A percentile compares a stretch with the other conserved stretches of the same genome.
Conservation (phyloP, 2,329 filamentous ascomycete genomes). For the Phaeosphaeria sp. region DNA sequence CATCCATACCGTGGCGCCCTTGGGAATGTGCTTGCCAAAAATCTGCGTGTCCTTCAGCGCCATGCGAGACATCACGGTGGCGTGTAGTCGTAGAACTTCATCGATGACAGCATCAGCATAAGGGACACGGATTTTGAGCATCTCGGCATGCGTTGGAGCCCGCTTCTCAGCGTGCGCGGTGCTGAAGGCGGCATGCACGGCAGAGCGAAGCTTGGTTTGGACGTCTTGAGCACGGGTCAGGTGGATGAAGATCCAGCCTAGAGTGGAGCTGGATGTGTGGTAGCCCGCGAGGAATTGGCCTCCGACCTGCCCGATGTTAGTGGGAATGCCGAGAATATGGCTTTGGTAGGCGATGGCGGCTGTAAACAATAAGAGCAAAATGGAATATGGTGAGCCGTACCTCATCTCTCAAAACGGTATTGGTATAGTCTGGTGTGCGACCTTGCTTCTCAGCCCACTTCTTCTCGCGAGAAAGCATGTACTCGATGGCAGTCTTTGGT, state of each 20-base stretch:
- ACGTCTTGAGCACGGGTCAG: conserved; percentile 3
- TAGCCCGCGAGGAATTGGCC: conserved; percentile 8
- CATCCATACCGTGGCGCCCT: conserved; percentile 46
- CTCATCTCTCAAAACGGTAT: conserved; percentile 11
- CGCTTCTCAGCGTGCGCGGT: conserved; percentile 6
- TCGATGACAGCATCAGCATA: conserved; percentile 54
- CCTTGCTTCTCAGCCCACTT: conserved; percentile 9
- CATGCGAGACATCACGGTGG: conserved; percentile 38
- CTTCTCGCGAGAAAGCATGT: conserved; percentile 12
- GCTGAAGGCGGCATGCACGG: neutral
- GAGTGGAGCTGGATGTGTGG: conserved; percentile 8
- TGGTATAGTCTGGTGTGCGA: conserved; percentile 7
- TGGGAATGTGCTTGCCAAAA: conserved; percentile 50
- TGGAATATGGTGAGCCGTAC: conserved; percentile 3
- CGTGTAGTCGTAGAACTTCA: conserved; percentile 46
- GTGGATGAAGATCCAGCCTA: conserved; percentile 11
- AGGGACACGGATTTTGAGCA: conserved; percentile 2
- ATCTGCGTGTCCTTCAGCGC: conserved; percentile 49
- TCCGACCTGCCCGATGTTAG: neutral
- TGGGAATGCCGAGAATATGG: neutral
- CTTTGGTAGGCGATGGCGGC: neutral
- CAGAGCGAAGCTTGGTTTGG: conserved; percentile 8
- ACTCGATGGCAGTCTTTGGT: conserved; percentile 10
- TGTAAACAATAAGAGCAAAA: neutral
- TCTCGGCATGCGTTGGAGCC: conserved; percentile 4